Conservation (phyloP, 805 yeast genomes). For the Nakazawaea ishiwadae region DNA sequence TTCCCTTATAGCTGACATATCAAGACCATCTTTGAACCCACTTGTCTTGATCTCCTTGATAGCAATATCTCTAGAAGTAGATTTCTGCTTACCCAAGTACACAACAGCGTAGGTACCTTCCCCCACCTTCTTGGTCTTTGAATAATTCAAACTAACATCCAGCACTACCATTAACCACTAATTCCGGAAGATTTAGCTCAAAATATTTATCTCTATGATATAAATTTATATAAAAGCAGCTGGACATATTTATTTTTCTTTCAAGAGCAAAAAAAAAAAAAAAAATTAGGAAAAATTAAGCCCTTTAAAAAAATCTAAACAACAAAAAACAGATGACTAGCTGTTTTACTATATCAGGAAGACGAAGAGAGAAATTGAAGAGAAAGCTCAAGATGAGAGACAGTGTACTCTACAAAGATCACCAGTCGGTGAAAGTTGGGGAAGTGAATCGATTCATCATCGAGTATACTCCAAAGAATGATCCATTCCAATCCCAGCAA, state of each 20-base stretch:
- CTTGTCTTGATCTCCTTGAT: conserved; percentile 95
- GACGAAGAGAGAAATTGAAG: neutral
- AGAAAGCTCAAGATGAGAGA: conserved; percentile 2
- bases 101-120: conserved; percentile 99
- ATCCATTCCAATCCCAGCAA: conserved; percentile 7
- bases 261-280: no score
- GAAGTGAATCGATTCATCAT: conserved; percentile 53
- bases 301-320: neutral
- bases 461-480: conserved; percentile 37
- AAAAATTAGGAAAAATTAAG: neutral
- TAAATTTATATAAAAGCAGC: no score
- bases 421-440: conserved; percentile 46
- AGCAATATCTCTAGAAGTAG: conserved; percentile 64
- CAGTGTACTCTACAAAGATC: conserved; percentile 11
- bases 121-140: conserved; percentile 81
- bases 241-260: no score
- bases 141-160: conserved; percentile 19
- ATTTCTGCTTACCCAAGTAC: conserved; percentile 67
- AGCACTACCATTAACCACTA: neutral
- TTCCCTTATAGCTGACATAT: conserved; percentile 96
- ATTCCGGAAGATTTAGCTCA: neutral
- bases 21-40: conserved; percentile 91
- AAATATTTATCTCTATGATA: neutral
- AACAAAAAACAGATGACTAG: conserved; percentile 1
- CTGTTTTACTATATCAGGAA: neutral